These are phyloP conservation scores for Osmozyma mogii DNA, from an alignment of 805 yeast species.

Conservation along the genomic window DNA sequence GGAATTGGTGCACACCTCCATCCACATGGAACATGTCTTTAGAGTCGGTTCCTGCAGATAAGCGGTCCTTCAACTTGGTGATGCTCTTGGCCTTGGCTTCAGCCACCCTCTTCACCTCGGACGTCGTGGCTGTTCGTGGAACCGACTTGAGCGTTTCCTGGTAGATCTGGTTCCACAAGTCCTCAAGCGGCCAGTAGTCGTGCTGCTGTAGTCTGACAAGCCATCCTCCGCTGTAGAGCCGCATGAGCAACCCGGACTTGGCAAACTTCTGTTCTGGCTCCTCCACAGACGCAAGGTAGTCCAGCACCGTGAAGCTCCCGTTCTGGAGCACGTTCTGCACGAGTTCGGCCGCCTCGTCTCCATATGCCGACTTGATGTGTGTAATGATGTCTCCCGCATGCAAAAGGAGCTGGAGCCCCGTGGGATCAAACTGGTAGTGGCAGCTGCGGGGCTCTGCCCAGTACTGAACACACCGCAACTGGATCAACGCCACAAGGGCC, in stretches of 20 bases:
- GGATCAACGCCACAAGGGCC: constrained; percentile 68
- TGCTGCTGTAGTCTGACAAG: constrained; percentile 21
- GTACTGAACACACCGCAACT: constrained; percentile 65
- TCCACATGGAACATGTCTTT: constrained; percentile 19
- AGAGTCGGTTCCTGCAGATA: constrained; percentile 22
- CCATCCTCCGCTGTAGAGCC: constrained; percentile 31
- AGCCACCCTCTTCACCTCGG: constrained; percentile 35
- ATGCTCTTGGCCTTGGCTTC: constrained; percentile 57
- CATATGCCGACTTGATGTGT: constrained; percentile 39
- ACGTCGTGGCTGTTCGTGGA: constrained; percentile 29
- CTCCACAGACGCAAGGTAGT: constrained; percentile 26
- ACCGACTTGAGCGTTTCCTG: constrained; percentile 27
- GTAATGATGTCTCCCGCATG: constrained; percentile 73
- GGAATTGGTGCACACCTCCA: constrained; percentile 37
- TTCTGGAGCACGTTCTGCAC: constrained; percentile 61
- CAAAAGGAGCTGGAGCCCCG: constrained; percentile 54
- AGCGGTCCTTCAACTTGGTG: constrained; percentile 23
- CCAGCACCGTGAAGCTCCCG: constrained; percentile 57
- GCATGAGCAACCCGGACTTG: constrained; percentile 19
- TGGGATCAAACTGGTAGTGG: constrained; percentile 54
- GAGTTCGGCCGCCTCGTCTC: constrained; percentile 45
- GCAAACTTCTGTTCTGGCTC: constrained; percentile 14
- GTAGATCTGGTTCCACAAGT: constrained; percentile 30
- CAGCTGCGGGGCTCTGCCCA: constrained; percentile 43
- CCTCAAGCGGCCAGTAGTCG: constrained; percentile 28